Percentiles rank a stretch among this genome's conserved stretches.
phyloP scores from a whole-genome alignment of 73 alveolate genomes.

The Breviolum minutum region DNA sequence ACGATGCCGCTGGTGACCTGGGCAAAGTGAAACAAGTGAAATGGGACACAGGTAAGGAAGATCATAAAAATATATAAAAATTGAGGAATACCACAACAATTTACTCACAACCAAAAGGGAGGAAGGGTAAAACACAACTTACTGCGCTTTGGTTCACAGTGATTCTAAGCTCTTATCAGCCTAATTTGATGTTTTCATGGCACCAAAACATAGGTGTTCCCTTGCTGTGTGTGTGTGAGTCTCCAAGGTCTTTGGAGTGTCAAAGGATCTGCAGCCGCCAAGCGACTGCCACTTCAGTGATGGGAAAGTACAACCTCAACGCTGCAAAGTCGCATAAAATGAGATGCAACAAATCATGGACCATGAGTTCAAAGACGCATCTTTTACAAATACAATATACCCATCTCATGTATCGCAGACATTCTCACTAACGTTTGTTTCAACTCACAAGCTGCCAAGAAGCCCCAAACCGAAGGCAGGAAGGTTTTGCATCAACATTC shows the following conservation, averaged over 20 bases:
- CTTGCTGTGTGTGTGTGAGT: too few species aligned
- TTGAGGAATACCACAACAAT: too few species aligned
- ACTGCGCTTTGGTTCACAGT: background rate
- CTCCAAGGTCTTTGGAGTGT: too few species aligned
- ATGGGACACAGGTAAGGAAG: too few species aligned
- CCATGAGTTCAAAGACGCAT: background rate
- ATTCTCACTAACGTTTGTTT: background rate
- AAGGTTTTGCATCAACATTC: conserved; percentile 47
- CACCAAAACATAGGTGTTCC: too few species aligned
- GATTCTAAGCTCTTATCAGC: background rate
- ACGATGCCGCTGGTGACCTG: conserved; percentile 23
- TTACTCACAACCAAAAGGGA: too few species aligned
- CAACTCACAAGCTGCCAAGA: background rate
- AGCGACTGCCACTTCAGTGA: conserved; percentile 11
- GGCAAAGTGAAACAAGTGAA: too few species aligned
- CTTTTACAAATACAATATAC: background rate
- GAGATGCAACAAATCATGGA: background rate
- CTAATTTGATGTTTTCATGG: too few species aligned
- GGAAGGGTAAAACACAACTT: too few species aligned
- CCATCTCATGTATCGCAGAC: background rate
- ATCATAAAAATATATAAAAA: too few species aligned
- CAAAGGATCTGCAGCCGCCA: background rate
- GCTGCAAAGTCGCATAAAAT: too few species aligned
- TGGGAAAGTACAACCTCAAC: conserved; percentile 5
- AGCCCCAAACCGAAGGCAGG: conserved; percentile 76